Conservation (phyloP, 2,329 filamentous ascomycete genomes). For the Colletotrichum sansevieriae region DNA sequence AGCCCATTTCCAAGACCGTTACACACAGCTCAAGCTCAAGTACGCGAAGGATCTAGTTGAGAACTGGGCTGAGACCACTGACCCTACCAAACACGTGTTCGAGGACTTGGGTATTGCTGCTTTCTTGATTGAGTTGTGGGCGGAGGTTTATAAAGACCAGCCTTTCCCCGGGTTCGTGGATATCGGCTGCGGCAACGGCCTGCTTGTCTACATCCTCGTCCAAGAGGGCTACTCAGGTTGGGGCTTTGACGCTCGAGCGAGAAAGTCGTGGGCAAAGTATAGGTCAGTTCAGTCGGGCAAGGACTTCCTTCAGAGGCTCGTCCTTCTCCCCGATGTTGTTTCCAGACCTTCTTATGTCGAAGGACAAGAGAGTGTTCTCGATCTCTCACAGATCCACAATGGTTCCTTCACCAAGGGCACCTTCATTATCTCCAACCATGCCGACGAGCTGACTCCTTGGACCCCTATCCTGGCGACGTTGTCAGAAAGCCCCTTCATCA, state of each 20-base stretch:
- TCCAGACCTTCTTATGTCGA: constrained; percentile 33
- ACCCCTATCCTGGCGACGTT: constrained; percentile 87
- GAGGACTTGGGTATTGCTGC: constrained; percentile 93
- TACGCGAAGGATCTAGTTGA: constrained; percentile 80
- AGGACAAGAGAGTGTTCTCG: constrained; percentile 39
- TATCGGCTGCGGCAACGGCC: constrained; percentile 94
- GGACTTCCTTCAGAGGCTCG: constrained; percentile 57
- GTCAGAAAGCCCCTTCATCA: constrained; percentile 84
- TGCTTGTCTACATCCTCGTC: constrained; percentile 86
- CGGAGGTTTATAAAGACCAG: constrained; percentile 76
- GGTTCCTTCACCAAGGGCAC: constrained; percentile 80
- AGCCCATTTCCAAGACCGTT: constrained; percentile 83
- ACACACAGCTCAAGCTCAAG: constrained; percentile 81
- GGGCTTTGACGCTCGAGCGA: constrained; percentile 90
- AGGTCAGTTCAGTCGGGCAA: constrained; percentile 47
- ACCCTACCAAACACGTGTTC: constrained; percentile 92
- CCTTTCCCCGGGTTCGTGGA: constrained; percentile 92
- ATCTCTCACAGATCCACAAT: constrained; percentile 54
- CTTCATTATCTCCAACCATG: constrained; percentile 97
- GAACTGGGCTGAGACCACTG: constrained; percentile 88
- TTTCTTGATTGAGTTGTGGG: constrained; percentile 93
- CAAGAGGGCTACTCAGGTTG: constrained; percentile 86
- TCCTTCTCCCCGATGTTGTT: constrained; percentile 63
- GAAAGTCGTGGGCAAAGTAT: constrained; percentile 89
- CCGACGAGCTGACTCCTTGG: constrained; percentile 96